Evolutionary conservation across 1,139 yeast species (phyloP).

Genomic region (Debaryomyces nepalensis): DNA sequence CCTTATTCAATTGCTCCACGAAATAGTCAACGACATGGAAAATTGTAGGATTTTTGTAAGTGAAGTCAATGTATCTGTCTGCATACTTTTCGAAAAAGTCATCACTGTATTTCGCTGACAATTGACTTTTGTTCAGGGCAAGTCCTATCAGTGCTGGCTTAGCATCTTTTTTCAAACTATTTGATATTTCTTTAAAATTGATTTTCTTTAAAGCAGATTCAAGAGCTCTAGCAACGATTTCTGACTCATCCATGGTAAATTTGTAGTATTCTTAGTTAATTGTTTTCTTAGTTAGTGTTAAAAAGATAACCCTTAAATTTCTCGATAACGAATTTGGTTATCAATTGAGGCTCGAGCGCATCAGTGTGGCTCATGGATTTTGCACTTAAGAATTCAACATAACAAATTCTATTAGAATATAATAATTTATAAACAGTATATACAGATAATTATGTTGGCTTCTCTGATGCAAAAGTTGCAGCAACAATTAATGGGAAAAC

Average conservation of each 20-base stretch:
- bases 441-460: constrained; percentile 24
- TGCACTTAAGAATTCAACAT: neutral
- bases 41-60: constrained; percentile 63
- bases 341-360: neutral
- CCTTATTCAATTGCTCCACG: constrained; percentile 41
- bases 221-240: constrained; percentile 10
- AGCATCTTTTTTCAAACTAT: neutral
- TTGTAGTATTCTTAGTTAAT: neutral
- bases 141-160: neutral
- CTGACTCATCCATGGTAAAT: constrained; percentile 11
- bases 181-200: constrained; percentile 4
- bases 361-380: constrained; percentile 2
- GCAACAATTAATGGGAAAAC: constrained; percentile 97
- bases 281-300: neutral
- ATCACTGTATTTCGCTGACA: constrained; percentile 19
- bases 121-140: neutral
- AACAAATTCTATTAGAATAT: constrained; percentile 2
- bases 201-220: constrained; percentile 10
- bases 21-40: constrained; percentile 60
- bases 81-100: constrained; percentile 45
- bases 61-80: constrained; percentile 58
- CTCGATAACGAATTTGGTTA: constrained; percentile 7
- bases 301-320: constrained; percentile 4
- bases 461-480: constrained; percentile 82
- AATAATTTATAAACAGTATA: constrained; percentile 9